Evolutionary conservation across 768 basidiomycete species (phyloP), one percentile per base, ranked within the genome.

Genomic region (Auriscalpium orientale): DNA sequence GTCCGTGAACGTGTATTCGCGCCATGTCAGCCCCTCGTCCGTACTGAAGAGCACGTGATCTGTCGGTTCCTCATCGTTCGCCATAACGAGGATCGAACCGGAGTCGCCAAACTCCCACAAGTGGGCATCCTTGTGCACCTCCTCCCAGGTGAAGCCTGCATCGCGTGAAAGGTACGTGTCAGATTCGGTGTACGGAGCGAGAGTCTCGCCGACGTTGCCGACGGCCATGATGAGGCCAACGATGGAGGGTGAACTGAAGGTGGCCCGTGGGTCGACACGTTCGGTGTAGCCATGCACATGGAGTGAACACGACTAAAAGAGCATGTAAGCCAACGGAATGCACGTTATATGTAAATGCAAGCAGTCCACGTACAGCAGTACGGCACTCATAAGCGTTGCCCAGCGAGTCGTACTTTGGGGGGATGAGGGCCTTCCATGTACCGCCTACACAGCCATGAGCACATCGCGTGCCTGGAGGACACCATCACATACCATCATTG

Each of bases 61-160:
- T 3, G 91, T 95, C 0, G 94, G 82, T 56, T 87, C 87, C 67
- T 98, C 95, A 68, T 99, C 97, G 69, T 98, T 98, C 46, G 84
- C 92, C 74, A 99, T 87, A 62, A 99, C 76, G 37, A 98, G 78
- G 56, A 99, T 78, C 1, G 95, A 94, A 5, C 97, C 97, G 0
- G 91, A 95, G 72, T 98, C 97, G 33, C 95, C 95, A 64, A 95
- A 98, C 68, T 95, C 94, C 93, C 92, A 99, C 40, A 98, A 77
- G 66, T 98, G 89, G 0, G 97, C 95, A 62, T 95, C 95, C 68
- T 99, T 99, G 75, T 94, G 94, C 0, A 99, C 87, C 72, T 99
- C 97, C 67, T 97, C 84, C 97, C 97, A 99, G 0, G 91, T 93
- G 72, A 97, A 97, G 9, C 97, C 97, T 2, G 84, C 97, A 63